Evolutionary conservation across 169 alveolate genomes (phyloP).

Genomic region (Cryptosporidium andersoni): DNA sequence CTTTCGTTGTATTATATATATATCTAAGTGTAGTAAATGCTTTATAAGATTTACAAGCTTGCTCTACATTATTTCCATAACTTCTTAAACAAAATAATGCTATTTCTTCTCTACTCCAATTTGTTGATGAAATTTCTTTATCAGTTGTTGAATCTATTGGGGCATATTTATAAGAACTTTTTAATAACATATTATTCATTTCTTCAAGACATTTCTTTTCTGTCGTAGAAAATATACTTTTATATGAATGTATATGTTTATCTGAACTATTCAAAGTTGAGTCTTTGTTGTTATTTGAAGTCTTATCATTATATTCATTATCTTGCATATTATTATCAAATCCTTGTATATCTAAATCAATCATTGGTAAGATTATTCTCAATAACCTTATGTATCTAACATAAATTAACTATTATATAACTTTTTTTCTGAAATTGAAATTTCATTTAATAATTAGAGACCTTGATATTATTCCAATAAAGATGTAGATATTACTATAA

Average conservation of each 20-base stretch:
- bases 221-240: constrained; percentile 1
- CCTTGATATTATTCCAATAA: too few species aligned
- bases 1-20: constrained; percentile 36
- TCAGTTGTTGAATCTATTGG: constrained; percentile 38
- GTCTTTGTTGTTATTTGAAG: not conserved
- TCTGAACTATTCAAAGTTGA: not conserved
- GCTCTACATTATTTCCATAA: constrained; percentile 17
- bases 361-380: too few species aligned
- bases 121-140: constrained; percentile 37
- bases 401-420: too few species aligned
- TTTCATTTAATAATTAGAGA: too few species aligned
- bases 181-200: constrained; percentile 36
- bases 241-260: not conserved
- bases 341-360: not conserved
- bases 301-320: not conserved
- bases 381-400: too few species aligned
- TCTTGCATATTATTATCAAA: not conserved
- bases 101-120: constrained; percentile 63
- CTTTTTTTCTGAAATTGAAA: too few species aligned
- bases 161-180: constrained; percentile 39
- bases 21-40: constrained; percentile 42
- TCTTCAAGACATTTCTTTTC: not conserved
- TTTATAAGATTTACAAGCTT: constrained; percentile 44
- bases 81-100: constrained; percentile 64
- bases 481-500: too few species aligned